Base-by-base conservation (phyloP, 305 asterid genomes). In the Fraxinus greggii region DNA sequence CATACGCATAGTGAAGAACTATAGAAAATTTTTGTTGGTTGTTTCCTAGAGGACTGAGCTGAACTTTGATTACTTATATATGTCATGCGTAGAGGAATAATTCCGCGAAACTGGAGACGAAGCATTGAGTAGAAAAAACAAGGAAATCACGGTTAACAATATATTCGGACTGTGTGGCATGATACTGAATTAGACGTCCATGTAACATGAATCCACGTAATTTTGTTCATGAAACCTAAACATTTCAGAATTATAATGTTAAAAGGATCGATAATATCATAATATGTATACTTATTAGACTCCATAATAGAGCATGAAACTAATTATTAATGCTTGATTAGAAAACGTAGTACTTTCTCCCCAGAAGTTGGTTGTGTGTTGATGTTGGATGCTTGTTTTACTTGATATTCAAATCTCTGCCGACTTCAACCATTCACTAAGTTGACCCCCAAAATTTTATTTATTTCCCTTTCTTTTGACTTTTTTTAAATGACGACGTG, bases 401-500 rank as follows among this genome's bases (percentile, higher is more conserved):
- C 83, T 73, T 84, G 0, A 84, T 73, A 70, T 76, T 79, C 65
- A 86, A 85, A 77, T 24, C 54, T 38, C 24, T 76, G 87, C 91
- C 91, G 86, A 88, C 90, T 76, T 78, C 12, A 72, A 72, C 83
- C 45, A 26, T 84, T 78, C 67, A 76, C 76, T 77, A 82, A 69
- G 85, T 87, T 75, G 78, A 81, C 83, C 67, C 82, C 84, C 81
- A 86, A 72, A 51, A 0, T 21, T 48, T 51, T 42, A 51, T 36
- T 74, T 77, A 63, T 69, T 24, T 70, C 69, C 36, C 72, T 45
- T 74, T 33, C 75, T 33, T 84, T 85, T 88, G 93, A 89, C 91
- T 87, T 80, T 72, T 54, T 54, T 24, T 59, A 77, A 73, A 80
- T 56, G 67, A 87, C 83, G 88, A 82, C 81, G 74, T 45, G 80